Percentiles rank a stretch among this genome's conserved stretches.
phyloP scores from a whole-genome alignment of 2,329 filamentous ascomycete species.

The Hypomyces perniciosus region DNA sequence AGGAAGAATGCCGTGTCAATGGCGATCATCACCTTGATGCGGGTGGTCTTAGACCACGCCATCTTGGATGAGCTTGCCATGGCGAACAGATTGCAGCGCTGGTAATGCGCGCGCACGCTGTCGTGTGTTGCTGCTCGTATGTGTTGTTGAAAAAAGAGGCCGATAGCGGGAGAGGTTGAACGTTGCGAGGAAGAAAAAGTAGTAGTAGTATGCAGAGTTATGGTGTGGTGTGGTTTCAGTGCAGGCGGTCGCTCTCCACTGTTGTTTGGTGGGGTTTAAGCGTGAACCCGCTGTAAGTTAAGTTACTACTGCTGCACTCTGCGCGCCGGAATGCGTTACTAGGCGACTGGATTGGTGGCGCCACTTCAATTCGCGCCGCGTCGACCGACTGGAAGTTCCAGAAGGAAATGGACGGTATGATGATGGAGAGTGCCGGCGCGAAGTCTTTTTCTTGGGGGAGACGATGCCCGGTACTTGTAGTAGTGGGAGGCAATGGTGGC shows the following conservation, averaged over 20 bases:
- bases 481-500: not conserved
- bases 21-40: constrained; percentile 86
- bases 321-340: no score
- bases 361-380: no score
- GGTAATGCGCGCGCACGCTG: constrained; percentile 4
- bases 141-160: not conserved
- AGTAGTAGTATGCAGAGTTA: not conserved
- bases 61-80: constrained; percentile 44
- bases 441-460: not conserved
- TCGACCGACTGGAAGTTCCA: no score
- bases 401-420: no score
- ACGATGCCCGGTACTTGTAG: no score
- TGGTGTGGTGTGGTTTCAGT: not conserved
- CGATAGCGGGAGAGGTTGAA: no score
- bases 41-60: constrained; percentile 86
- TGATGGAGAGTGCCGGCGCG: no score
- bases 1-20: constrained; percentile 90
- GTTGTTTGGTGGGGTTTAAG: not conserved
- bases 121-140: constrained; percentile 1
- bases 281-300: constrained; percentile 6
- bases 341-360: no score
- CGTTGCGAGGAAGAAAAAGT: not conserved
- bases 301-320: no score
- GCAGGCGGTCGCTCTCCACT: no score
- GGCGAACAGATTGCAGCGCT: constrained; percentile 11